Evolutionary conservation across 148 eudicot genomes (phyloP), one percentile per base, ranked within the genome.

Genomic region (Tetragonia tetragonoides): DNA sequence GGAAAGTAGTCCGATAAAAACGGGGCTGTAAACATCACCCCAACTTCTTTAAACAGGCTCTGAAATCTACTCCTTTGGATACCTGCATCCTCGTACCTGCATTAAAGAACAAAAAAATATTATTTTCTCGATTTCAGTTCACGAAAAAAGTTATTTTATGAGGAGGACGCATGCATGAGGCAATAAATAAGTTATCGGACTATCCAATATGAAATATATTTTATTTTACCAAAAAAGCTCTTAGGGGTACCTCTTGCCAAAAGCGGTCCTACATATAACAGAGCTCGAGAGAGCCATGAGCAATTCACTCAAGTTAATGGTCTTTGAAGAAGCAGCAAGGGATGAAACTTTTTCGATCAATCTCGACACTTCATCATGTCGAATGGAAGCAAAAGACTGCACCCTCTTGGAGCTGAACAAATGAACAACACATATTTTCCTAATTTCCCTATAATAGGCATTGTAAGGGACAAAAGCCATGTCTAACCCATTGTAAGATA

Each of bases 401-500:
- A 73, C 80, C 66, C 76, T 80, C 16, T 66, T 80, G 2, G 80
- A 23, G 65, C 74, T 83, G 39, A 80, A 65, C 1, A 83, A 60
- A 70, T 83, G 86, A 17, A 83, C 59, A 7, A 77, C 70, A 77
- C 65, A 0, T 0, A 28, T 28, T 60, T 77, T 84, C 59, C 18
- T 84, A 0, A 84, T 14, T 41, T 84, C 79, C 14, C 76, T 80
- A 39, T 56, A 84, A 69, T 69, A 74, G 0, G 74, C 80, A 72
- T 63, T 74, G 34, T 77, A 69, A 4, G 75, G 72, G 1, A 28
- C 57, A 37, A 77, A 77, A 14, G 38, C 75, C 0, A 84, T 39
- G 24, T 80, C 83, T 39, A 73, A 44, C 4, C 73, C 81, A 74
- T 84, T 78, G 60, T 84, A 84, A 41, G 79, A 77, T 15, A 84